Base-by-base conservation (phyloP, 768 basidiomycete species). In the Artomyces pyxidatus region DNA sequence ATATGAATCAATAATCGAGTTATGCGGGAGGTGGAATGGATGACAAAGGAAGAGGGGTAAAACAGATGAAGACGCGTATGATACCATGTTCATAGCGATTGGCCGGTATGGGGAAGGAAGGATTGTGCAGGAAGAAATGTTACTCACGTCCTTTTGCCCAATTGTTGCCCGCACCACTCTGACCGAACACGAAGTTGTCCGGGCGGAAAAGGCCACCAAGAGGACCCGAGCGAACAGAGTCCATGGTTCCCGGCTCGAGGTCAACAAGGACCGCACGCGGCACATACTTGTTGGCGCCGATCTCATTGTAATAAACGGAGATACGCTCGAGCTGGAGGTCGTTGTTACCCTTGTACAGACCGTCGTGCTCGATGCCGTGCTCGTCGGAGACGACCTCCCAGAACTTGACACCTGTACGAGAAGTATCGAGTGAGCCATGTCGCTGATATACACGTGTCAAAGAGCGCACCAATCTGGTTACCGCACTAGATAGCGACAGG, bases 81-180 rank as follows among this genome's bases (percentile, higher is more conserved):
- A 44, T 41, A 47, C 48, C 47, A 40, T 32, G 40, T 16, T 19
- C 30, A 42, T 42, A 21, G 43, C n/a, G n/a, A n/a, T n/a, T n/a
- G n/a, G n/a, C 39, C 10, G 26, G 32, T 39, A 30, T 23, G 12
- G 42, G n/a, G 28, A 22, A 14, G 23, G 22, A 14, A 35, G 28
- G 1, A 26, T 17, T 30, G 23, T 23, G 42, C 19, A 19, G 8
- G 29, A 45, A 41, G 40, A 48, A 41, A 44, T 19, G 25, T 42
- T 32, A 87, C 90, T 80, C 64, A 92, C 87, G 88, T 77, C 95
- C 95, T 85, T 98, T 99, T 21, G 96, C 95, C 96, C 96, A 98
- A 75, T 98, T 98, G 82, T 99, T 97, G 64, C 95, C 94, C 59
- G 93, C 95, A 71, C 93, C 93, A 68, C 83, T 92, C 71, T 98